Evolutionary conservation across 257 asterid genomes (phyloP).

Genomic region (Forsythia viridissima): DNA sequence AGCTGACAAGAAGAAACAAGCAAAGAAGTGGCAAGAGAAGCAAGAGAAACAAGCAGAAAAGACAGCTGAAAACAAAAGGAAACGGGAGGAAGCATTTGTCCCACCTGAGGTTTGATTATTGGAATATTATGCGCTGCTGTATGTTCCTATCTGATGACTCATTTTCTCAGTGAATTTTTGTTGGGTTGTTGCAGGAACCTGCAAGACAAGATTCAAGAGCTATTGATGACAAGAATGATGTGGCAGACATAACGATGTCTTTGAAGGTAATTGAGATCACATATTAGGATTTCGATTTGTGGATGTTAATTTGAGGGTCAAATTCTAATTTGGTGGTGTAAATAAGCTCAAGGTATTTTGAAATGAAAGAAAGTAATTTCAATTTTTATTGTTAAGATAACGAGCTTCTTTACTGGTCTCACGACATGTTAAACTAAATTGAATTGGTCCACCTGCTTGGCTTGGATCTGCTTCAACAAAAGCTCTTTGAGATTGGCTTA

Average conservation of each 20-base stretch:
- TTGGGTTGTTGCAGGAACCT: conserved; percentile 56
- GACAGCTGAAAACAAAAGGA: conserved; percentile 70
- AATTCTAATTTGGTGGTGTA: neutral
- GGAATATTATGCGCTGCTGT: neutral
- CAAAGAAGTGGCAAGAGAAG: conserved; percentile 86
- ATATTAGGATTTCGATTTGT: neutral
- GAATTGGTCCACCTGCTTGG: neutral
- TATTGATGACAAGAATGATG: conserved; percentile 44
- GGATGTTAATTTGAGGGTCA: neutral
- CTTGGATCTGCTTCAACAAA: neutral
- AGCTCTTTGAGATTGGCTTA: neutral
- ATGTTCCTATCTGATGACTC: neutral
- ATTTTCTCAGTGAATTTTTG: neutral
- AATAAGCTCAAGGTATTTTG: neutral
- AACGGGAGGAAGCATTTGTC: conserved; percentile 75
- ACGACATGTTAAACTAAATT: neutral
- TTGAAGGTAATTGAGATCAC: conserved; percentile 55
- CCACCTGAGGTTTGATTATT: conserved; percentile 76
- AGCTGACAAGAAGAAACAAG: conserved; percentile 70
- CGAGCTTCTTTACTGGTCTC: neutral
- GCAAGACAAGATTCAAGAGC: conserved; percentile 26
- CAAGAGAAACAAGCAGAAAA: conserved; percentile 86
- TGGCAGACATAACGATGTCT: conserved; percentile 56
- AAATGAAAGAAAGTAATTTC: neutral
- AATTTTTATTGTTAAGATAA: neutral